Base-by-base conservation (phyloP, 2,329 filamentous ascomycete species). In the Colletotrichum eleusines region DNA sequence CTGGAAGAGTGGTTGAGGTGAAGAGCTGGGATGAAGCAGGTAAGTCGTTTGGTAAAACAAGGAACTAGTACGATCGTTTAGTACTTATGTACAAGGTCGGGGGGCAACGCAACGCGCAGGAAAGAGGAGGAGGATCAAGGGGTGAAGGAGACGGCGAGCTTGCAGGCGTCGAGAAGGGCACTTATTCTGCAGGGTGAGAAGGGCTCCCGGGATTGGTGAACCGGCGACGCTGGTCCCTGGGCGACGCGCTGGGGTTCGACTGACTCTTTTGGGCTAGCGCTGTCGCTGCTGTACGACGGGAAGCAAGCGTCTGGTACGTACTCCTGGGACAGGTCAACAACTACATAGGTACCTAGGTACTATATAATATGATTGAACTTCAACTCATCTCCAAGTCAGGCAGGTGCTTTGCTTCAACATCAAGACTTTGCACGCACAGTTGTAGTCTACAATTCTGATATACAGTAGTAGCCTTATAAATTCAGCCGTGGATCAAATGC, bases 151-250 rank as follows among this genome's bases (percentile, higher is more conserved):
- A 58, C 53, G 53, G 53, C 31, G 8, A 59, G 65, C 11, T 58
- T 51, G 51, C 51, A 53, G 28, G 53, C 51, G 50, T 68, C 46
- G 54, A 63, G 58, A 35, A 54, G 42, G 31, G 65, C 16, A 61
- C 31, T 63, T 59, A 44, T 63, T 71, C 44, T 59, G 40, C 57
- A 71, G 69, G 65, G 64, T 20, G 53, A 44, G 58, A 68, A 53
- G 64, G 64, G 51, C 60, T 70, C 26, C 28, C 46, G n/a, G 48
- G 46, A 50, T 55, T 61, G 66, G 59, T 60, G 66, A 72, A 55
- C 51, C 54, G 66, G 66, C 26, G 55, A 54, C 69, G 60, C 65
- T 54, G 69, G 69, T 70, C 65, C 66, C 69, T 66, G 69, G 66
- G 61, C 66, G 69, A 71, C 69, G 69, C 69, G 68, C 63, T 46